Conservation (phyloP, 768 basidiomycete species). For the Piloderma croceum region DNA sequence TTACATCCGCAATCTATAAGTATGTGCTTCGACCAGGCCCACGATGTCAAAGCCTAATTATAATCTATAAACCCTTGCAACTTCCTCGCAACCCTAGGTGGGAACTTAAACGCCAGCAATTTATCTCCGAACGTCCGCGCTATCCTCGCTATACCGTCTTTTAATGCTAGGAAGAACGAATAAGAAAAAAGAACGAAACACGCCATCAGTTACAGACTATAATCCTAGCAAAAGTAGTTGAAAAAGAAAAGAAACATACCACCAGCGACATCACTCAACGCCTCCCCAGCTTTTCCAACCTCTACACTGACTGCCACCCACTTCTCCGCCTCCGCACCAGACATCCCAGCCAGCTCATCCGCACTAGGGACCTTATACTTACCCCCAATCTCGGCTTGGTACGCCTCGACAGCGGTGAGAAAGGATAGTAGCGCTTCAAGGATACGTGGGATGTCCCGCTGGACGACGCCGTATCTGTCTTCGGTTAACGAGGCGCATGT, state of each 20-base stretch:
- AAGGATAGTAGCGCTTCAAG: constrained; percentile 71
- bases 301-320: constrained; percentile 41
- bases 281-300: constrained; percentile 48
- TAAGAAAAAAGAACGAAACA: background rate
- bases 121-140: constrained; percentile 71
- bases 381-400: constrained; percentile 47
- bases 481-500: constrained; percentile 70
- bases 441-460: constrained; percentile 78
- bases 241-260: constrained; percentile 38
- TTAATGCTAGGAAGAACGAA: constrained; percentile 42
- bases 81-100: constrained; percentile 59
- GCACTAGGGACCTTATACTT: constrained; percentile 33
- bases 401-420: constrained; percentile 60
- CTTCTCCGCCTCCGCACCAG: constrained; percentile 31
- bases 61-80: constrained; percentile 71
- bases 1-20: background rate
- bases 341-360: constrained; percentile 29
- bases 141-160: constrained; percentile 60
- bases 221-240: background rate
- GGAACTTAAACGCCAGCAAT: constrained; percentile 71
- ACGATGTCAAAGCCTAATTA: constrained; percentile 24
- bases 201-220: too few species aligned
- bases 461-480: constrained; percentile 79
- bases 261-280: constrained; percentile 48
- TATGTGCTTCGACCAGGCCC: background rate